phyloP scores from a whole-genome alignment of 2,329 filamentous ascomycete genomes.

The Cylindrodendrum hubeiense region DNA sequence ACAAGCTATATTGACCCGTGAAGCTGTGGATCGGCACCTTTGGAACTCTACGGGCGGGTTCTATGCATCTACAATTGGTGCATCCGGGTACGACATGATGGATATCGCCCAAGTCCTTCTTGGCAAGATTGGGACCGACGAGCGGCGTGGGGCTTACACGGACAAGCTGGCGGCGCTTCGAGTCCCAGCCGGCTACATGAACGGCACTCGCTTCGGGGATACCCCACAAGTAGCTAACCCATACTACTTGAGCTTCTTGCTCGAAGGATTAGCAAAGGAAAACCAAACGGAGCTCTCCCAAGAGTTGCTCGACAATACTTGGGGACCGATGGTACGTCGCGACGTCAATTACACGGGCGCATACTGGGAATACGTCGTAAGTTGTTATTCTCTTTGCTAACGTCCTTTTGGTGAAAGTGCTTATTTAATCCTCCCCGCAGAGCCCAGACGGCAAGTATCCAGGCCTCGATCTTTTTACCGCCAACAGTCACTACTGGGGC shows the following conservation, averaged over 20 bases:
- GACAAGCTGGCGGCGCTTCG: background rate
- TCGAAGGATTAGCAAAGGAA: background rate
- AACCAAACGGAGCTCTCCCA: background rate
- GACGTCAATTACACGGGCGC: background rate
- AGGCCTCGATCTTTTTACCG: background rate
- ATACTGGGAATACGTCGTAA: background rate
- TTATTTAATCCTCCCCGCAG: background rate
- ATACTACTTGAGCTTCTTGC: background rate
- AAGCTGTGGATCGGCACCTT: background rate
- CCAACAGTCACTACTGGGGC: background rate
- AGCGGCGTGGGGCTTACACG: background rate
- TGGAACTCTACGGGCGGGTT: background rate
- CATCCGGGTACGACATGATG: background rate
- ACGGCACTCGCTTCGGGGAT: background rate
- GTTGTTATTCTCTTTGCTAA: background rate
- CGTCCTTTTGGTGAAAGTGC: too few relatives aligned
- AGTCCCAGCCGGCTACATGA: background rate
- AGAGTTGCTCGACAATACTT: background rate
- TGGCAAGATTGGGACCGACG: background rate
- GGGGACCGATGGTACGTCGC: background rate
- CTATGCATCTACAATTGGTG: background rate
- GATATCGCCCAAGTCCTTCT: background rate
- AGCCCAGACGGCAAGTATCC: background rate
- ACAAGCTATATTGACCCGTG: background rate
- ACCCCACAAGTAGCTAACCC: background rate